These are phyloP conservation scores for Rhazya stricta DNA, from an alignment of 257 asterid genomes.

Conservation along the genomic window DNA sequence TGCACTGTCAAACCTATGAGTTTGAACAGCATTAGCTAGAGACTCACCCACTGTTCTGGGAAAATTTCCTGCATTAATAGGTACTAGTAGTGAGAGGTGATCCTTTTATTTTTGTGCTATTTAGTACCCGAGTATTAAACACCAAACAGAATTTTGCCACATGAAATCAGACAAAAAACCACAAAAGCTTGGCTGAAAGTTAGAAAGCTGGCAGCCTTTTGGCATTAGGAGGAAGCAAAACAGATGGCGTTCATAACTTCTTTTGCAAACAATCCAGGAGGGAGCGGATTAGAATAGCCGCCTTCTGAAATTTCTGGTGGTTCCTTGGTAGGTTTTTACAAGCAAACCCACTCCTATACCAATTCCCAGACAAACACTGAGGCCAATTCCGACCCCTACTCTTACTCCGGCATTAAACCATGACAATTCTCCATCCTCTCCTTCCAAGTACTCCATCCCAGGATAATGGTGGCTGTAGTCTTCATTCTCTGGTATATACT, in stretches of 20 bases:
- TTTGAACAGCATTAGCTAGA: no score
- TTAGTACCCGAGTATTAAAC: no score
- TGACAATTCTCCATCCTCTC: conserved; percentile 60
- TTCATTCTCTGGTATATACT: conserved; percentile 32
- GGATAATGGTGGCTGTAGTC: conserved; percentile 25
- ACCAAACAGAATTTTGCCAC: not conserved
- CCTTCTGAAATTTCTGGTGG: conserved; percentile 52
- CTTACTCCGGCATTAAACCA: conserved; percentile 80
- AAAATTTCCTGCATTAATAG: not conserved
- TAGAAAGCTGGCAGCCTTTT: not conserved
- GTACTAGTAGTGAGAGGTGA: not conserved
- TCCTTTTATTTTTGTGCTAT: not conserved
- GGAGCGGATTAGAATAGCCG: conserved; percentile 32
- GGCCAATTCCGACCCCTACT: conserved; percentile 73
- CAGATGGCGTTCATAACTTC: not conserved
- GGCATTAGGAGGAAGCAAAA: not conserved
- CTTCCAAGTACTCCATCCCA: conserved; percentile 38
- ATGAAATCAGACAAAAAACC: not conserved
- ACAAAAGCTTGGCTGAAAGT: not conserved
- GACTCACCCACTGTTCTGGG: no score
- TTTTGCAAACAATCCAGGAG: not conserved
- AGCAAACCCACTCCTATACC: conserved; percentile 76
- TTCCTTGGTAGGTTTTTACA: conserved; percentile 66
- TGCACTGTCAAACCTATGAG: not conserved
- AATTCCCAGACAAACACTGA: conserved; percentile 58